Conservation (phyloP, 768 basidiomycete genomes). For the Cystobasidium ongulense region DNA sequence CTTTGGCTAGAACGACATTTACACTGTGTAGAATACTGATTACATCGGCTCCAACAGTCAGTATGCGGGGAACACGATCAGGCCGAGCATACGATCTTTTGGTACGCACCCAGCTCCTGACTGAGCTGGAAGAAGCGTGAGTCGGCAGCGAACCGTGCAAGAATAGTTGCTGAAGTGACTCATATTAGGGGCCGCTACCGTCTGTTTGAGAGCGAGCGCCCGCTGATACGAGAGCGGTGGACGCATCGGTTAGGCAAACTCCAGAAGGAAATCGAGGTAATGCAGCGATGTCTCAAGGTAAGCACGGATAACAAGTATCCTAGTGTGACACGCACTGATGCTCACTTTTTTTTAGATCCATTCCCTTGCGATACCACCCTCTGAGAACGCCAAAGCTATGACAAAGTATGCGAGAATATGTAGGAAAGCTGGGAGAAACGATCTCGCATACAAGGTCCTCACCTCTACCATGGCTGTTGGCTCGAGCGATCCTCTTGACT, state of each 20-base stretch:
- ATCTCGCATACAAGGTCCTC: constrained; percentile 11
- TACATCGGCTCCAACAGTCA: constrained; percentile 2
- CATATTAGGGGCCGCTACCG: background rate
- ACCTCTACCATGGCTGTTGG: background rate
- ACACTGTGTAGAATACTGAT: background rate
- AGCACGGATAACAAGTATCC: background rate
- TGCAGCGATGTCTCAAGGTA: background rate
- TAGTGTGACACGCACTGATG: background rate
- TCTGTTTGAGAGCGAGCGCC: background rate
- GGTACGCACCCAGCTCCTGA: constrained; percentile 20
- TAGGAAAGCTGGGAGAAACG: constrained; percentile 8
- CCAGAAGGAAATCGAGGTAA: constrained; percentile 4
- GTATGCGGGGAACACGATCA: constrained; percentile 2
- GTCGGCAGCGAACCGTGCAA: background rate
- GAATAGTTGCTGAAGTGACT: background rate
- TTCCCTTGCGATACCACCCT: constrained; percentile 5
- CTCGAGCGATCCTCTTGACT: background rate
- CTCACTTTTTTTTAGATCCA: background rate
- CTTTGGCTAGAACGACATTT: background rate
- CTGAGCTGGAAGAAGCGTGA: constrained; percentile 32
- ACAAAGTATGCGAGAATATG: constrained; percentile 7
- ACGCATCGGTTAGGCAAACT: background rate
- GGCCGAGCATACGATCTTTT: constrained; percentile 18
- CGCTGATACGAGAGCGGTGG: constrained; percentile 2
- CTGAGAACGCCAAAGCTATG: constrained; percentile 11